Conservation (phyloP, 2,329 filamentous ascomycete genomes). For the Cladorrhinum sp. region DNA sequence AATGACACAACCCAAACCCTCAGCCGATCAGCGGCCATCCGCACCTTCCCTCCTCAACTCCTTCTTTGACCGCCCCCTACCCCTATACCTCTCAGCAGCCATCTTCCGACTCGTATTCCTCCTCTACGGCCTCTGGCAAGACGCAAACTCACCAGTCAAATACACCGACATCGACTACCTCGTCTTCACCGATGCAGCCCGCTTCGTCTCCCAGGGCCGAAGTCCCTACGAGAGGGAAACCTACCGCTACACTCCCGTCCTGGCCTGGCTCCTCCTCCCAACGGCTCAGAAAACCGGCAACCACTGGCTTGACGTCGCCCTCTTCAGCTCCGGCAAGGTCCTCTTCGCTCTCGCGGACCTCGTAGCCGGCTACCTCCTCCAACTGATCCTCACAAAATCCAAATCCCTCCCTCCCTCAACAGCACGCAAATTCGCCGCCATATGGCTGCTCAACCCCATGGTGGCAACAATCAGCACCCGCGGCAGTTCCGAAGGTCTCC, state of each 20-base stretch:
- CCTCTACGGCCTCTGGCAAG: slow-evolving; percentile 88
- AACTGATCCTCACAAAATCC: slow-evolving; percentile 36
- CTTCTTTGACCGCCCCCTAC: slow-evolving; percentile 39
- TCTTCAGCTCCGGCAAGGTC: slow-evolving; percentile 83
- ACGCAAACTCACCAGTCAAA: slow-evolving; percentile 86
- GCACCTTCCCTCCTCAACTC: slow-evolving; percentile 25
- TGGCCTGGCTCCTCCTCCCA: slow-evolving; percentile 87
- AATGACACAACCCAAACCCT: slow-evolving; percentile 14
- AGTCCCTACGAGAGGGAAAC: slow-evolving; percentile 89
- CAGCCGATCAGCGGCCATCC: neutral
- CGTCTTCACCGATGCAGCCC: slow-evolving; percentile 93
- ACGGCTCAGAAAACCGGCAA: slow-evolving; percentile 54
- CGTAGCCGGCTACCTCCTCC: slow-evolving; percentile 76
- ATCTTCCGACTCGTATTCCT: slow-evolving; percentile 71
- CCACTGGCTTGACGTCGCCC: slow-evolving; percentile 34
- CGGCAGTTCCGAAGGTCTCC: slow-evolving; percentile 86
- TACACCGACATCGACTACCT: slow-evolving; percentile 99
- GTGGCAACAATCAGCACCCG: slow-evolving; percentile 94
- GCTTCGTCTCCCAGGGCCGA: slow-evolving; percentile 62
- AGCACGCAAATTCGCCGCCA: slow-evolving; percentile 73
- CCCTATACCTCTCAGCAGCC: slow-evolving; percentile 56
- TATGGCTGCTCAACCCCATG: slow-evolving; percentile 98
- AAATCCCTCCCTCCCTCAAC: slow-evolving; percentile 45
- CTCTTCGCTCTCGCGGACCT: slow-evolving; percentile 83
- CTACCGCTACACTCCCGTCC: slow-evolving; percentile 91